phyloP scores from a whole-genome alignment of 106 monocot genomes.

The Hemerocallis citrina region DNA sequence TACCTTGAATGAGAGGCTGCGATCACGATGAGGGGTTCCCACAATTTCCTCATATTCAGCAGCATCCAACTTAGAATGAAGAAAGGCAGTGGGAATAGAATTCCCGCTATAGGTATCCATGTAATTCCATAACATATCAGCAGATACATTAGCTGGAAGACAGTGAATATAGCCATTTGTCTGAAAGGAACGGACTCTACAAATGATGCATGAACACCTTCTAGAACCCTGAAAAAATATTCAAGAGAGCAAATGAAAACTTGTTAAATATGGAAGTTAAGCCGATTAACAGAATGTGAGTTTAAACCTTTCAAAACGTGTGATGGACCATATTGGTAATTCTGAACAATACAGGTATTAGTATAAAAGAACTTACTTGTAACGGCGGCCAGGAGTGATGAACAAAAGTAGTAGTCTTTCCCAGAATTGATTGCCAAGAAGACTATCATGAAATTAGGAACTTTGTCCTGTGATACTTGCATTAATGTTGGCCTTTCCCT shows the following conservation, averaged over 20 bases:
- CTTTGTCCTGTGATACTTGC: no score
- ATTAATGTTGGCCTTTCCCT: no score
- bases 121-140: slow-evolving; percentile 50
- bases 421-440: slow-evolving; percentile 50
- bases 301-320: no score
- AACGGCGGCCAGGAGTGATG: slow-evolving; percentile 26
- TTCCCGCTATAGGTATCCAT: slow-evolving; percentile 68
- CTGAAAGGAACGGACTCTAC: slow-evolving; percentile 55
- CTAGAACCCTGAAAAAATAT: slow-evolving; percentile 40
- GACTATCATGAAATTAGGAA: no score
- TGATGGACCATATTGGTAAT: no score
- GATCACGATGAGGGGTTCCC: no score
- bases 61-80: slow-evolving; percentile 60
- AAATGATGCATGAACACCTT: slow-evolving; percentile 54
- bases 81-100: slow-evolving; percentile 57
- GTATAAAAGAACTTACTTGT: slow-evolving; percentile 40
- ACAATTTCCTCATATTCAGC: no score
- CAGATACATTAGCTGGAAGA: slow-evolving; percentile 57
- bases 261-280: neutral
- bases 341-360: no score
- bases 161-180: slow-evolving; percentile 34
- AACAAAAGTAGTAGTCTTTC: slow-evolving; percentile 37
- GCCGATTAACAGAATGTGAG: neutral
- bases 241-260: neutral
- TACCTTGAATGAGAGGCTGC: no score